Evolutionary conservation across 2,329 filamentous ascomycete genomes (phyloP).

Genomic region (Aspergillus jensenii): DNA sequence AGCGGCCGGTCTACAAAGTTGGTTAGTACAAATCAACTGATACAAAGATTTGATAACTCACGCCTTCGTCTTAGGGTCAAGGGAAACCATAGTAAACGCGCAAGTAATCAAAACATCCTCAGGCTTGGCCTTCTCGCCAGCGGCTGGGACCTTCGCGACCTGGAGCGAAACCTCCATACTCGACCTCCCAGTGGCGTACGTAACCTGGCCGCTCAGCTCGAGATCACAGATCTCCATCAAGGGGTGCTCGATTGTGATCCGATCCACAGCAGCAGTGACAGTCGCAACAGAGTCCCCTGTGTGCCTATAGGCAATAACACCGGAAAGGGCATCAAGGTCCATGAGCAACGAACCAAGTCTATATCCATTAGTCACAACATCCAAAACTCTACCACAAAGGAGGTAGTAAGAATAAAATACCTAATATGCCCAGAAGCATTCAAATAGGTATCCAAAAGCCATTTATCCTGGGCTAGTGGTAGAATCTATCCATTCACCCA

Average conservation of each 20-base stretch:
- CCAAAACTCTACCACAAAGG: not conserved
- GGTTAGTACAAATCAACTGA: not conserved
- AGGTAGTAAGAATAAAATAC: conserved; percentile 31
- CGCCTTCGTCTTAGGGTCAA: conserved; percentile 68
- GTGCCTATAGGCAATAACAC: conserved; percentile 73
- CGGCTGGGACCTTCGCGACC: conserved; percentile 65
- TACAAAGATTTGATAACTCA: conserved; percentile 25
- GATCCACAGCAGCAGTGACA: conserved; percentile 63
- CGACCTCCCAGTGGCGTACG: conserved; percentile 70
- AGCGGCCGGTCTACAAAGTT: conserved; percentile 53
- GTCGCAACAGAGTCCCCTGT: conserved; percentile 64
- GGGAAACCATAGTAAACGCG: conserved; percentile 74
- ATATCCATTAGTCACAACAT: not conserved
- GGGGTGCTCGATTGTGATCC: conserved; percentile 68
- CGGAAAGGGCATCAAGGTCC: conserved; percentile 76
- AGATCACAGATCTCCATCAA: conserved; percentile 76
- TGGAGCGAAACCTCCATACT: conserved; percentile 74
- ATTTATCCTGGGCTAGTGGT: conserved; percentile 71
- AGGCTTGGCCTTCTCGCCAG: conserved; percentile 55
- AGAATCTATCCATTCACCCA: conserved; percentile 47
- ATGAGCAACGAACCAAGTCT: conserved; percentile 72
- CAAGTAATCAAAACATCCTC: conserved; percentile 69
- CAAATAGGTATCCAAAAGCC: conserved; percentile 75
- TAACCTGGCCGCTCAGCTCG: conserved; percentile 67
- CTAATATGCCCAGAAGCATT: conserved; percentile 74